phyloP scores from a whole-genome alignment of 177 flowering plant genomes.

The Vitis hybrid region DNA sequence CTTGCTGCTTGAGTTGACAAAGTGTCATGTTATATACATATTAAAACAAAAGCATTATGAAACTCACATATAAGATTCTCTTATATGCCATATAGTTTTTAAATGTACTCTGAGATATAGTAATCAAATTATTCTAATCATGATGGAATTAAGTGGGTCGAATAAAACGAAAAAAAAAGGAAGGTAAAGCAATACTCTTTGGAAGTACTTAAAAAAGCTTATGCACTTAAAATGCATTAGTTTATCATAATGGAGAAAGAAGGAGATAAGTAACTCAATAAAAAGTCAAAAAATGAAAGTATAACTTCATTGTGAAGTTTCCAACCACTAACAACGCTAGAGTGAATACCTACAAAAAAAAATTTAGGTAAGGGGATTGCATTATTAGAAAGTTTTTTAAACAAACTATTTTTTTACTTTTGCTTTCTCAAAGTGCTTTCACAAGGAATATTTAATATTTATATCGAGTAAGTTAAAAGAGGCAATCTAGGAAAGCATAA shows the following conservation, averaged over 20 bases:
- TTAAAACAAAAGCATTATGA: slow-evolving; percentile 1
- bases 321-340: slow-evolving; percentile 8
- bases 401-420: background rate
- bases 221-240: slow-evolving; percentile 4
- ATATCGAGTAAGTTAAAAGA: background rate
- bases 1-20: slow-evolving; percentile 9
- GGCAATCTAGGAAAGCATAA: background rate
- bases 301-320: slow-evolving; percentile 20
- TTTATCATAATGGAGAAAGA: slow-evolving; percentile 13
- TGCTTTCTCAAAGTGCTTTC: slow-evolving; percentile 1
- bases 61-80: background rate
- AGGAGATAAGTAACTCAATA: slow-evolving; percentile 1
- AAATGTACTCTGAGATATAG: slow-evolving; percentile 3
- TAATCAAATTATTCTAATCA: slow-evolving; percentile 23
- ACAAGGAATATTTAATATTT: background rate
- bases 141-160: slow-evolving; percentile 20
- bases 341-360: slow-evolving; percentile 5
- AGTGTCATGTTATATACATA: background rate
- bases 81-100: background rate
- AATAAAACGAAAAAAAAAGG: slow-evolving; percentile 2
- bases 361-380: background rate
- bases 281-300: slow-evolving; percentile 4
- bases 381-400: background rate
- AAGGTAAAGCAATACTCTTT: slow-evolving; percentile 21
- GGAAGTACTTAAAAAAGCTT: slow-evolving; percentile 13